Base-by-base conservation (phyloP, 2,329 filamentous ascomycete genomes). In the Epichloe coenophiala region DNA sequence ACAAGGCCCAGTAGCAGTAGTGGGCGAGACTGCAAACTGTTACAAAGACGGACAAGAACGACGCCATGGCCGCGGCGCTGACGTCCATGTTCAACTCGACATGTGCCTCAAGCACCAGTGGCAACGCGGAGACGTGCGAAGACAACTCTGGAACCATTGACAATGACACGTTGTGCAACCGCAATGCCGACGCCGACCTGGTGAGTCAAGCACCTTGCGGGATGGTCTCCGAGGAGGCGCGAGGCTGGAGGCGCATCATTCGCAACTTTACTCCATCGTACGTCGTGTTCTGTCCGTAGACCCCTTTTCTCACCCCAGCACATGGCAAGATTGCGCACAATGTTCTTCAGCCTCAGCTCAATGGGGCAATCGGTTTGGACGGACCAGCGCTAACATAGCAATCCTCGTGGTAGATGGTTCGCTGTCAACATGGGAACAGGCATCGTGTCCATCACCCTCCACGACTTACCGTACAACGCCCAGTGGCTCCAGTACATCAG, bases 371-470 rank as follows among this genome's bases (percentile, higher is more conserved):
- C 27, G 27, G 8, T 31, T 44, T 9, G 23, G 33, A 33, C 23
- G 42, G n/a, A 17, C 9, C 15, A 44, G 27, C 27, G 31, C 48
- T 53, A 11, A 33, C 42, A 23, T 7, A 3, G 36, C 37, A 17
- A 9, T 21, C 23, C 35, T 27, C 31, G 4, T 9, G n/a, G 15
- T 19, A 71, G 75, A 61, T 81, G 78, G 78, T 81, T 80, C 59
- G 68, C 74, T 3, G 71, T 75, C 35, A 79, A 71, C 42, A 81
- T 86, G 81, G 83, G 83, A 31, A 86, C 82, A 0, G 83, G 82
- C 19, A 78, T 86, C 39, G 77, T 83, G 8, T 77, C 78, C 2
- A 74, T 84, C 39, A 68, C 86, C 19, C 70, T 86, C 17, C 70
- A 77, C 55, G 73, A 75, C 17, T 70, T 85, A 11, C 82, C 82